These are phyloP conservation scores for Plasmodium vivax DNA, from an alignment of 169 alveolate species.

Conservation along the genomic window DNA sequence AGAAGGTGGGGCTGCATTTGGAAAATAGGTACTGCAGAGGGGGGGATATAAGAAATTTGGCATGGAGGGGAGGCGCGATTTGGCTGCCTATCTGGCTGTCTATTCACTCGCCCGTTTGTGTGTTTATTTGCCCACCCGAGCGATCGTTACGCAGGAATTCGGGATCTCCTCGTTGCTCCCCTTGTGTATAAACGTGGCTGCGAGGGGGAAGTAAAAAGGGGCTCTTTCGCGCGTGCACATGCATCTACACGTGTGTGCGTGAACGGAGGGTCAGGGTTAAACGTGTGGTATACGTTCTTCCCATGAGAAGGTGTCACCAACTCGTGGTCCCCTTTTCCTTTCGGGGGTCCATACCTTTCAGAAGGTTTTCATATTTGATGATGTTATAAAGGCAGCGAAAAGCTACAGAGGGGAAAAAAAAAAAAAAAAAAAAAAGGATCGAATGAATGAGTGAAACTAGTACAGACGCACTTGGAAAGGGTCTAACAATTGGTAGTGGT, in stretches of 20 bases:
- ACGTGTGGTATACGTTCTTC: not conserved
- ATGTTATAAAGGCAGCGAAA: slow-evolving; percentile 24
- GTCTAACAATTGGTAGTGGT: not conserved
- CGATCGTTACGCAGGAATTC: slow-evolving; percentile 26
- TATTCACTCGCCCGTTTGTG: not conserved
- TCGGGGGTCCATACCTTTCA: slow-evolving; percentile 13
- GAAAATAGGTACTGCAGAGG: slow-evolving; percentile 51
- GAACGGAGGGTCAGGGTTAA: not conserved
- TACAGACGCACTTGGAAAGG: not conserved
- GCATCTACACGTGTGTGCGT: not conserved
- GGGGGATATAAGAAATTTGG: not conserved
- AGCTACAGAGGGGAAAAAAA: slow-evolving; percentile 13
- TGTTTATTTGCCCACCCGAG: slow-evolving; percentile 10
- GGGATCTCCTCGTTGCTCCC: slow-evolving; percentile 16
- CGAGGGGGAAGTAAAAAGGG: not conserved
- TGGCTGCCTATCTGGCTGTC: not conserved
- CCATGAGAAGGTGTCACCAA: not conserved
- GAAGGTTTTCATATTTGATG: slow-evolving; percentile 43
- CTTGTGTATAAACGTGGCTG: slow-evolving; percentile 44
- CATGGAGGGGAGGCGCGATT: not conserved
- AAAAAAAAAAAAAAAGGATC: not conserved
- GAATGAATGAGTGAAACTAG: not conserved
- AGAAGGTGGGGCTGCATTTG: slow-evolving; percentile 47
- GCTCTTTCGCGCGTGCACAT: not conserved
- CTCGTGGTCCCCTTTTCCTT: not conserved